phyloP scores from a whole-genome alignment of 2,329 filamentous ascomycete genomes.

The Chaetomium sp. region DNA sequence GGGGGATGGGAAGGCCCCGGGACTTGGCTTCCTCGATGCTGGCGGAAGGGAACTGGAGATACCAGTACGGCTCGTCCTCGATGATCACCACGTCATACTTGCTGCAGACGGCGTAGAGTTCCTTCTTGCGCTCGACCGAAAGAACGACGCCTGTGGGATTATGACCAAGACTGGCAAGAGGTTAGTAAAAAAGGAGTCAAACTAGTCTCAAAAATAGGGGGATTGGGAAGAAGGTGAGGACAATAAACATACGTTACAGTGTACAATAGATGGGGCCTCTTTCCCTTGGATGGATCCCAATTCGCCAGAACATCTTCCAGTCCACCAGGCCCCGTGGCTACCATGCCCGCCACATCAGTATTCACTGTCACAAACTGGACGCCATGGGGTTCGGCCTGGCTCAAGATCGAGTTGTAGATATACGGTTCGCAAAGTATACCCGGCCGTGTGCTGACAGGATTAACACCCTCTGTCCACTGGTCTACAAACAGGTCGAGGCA shows the following conservation, averaged over 20 bases:
- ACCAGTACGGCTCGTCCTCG: conserved; percentile 96
- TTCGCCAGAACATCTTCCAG: conserved; percentile 71
- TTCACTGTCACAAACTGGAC: conserved; percentile 67
- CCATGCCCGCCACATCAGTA: conserved; percentile 75
- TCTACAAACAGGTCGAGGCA: conserved; percentile 68
- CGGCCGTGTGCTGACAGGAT: conserved; percentile 64
- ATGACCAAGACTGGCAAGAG: conserved; percentile 19
- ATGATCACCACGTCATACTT: conserved; percentile 85
- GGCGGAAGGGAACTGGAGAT: conserved; percentile 78
- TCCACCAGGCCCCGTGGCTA: conserved; percentile 64
- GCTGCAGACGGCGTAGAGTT: conserved; percentile 74
- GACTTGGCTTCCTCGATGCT: conserved; percentile 45
- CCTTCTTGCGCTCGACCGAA: conserved; percentile 63
- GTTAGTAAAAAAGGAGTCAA: not conserved
- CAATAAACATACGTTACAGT: conserved; percentile 62
- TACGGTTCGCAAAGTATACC: conserved; percentile 74
- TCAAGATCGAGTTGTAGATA: conserved; percentile 70
- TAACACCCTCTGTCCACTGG: conserved; percentile 63
- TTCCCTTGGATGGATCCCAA: conserved; percentile 71
- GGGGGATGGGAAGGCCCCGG: conserved; percentile 31
- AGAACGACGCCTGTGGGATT: conserved; percentile 34
- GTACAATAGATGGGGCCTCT: conserved; percentile 77
- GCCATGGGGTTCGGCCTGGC: conserved; percentile 59
- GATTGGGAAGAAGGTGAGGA: not conserved
- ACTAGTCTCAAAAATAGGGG: no score